A percentile compares a stretch with the other conserved stretches of the same genome.
Evolutionary conservation across 352 stramenopile species (phyloP).

Genomic region (Aphanomyces stellatus): DNA sequence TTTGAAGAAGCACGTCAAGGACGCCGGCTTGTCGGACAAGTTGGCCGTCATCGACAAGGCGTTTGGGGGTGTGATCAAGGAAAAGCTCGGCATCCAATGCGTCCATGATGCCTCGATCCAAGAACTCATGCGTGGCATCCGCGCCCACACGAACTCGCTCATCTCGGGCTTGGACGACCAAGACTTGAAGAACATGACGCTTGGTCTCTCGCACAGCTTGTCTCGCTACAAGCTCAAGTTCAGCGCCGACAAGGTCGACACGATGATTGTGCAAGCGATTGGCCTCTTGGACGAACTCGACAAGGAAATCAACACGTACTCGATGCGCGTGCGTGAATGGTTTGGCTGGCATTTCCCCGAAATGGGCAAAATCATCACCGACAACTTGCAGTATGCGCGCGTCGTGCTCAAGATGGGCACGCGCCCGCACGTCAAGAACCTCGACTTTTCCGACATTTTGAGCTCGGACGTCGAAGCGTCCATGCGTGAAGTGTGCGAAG

Average conservation of each 20-base stretch:
- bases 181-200: conserved; percentile 94
- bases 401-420: conserved; percentile 93
- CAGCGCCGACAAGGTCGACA: conserved; percentile 99
- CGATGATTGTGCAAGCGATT: conserved; percentile 99
- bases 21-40: conserved; percentile 89
- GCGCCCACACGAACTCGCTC: conserved; percentile 93
- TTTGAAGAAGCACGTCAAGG: conserved; percentile 98
- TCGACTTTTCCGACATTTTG: conserved; percentile 89
- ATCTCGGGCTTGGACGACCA: conserved; percentile 86
- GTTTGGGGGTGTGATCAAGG: conserved; percentile 95
- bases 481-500: conserved; percentile 97
- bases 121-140: conserved; percentile 96
- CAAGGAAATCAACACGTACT: conserved; percentile 99
- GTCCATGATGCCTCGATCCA: conserved; percentile 89
- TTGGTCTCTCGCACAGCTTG: conserved; percentile 97
- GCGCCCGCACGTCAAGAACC: conserved; percentile 87
- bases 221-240: conserved; percentile 99
- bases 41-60: conserved; percentile 97
- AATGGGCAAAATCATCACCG: conserved; percentile 96
- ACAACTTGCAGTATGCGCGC: conserved; percentile 99
- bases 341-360: conserved; percentile 97
- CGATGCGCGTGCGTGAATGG: conserved; percentile 99
- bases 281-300: conserved; percentile 99
- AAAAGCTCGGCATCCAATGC: conserved; percentile 93
- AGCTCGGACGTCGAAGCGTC: conserved; percentile 88